Evolutionary conservation across 805 yeast species (phyloP).

Genomic region (Lachancea mirantina): DNA sequence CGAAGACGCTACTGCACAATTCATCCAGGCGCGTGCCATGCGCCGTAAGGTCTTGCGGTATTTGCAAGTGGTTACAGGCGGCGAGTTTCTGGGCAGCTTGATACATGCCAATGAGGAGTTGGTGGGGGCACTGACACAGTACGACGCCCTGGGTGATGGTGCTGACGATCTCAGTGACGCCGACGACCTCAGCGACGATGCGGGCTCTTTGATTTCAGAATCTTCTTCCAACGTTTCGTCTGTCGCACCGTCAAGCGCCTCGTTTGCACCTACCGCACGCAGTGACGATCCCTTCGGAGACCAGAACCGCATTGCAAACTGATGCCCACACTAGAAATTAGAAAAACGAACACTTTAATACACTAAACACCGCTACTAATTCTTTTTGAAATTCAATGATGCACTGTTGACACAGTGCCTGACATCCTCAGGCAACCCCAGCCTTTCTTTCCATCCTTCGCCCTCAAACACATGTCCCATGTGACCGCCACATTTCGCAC

Average conservation of each 20-base stretch:
- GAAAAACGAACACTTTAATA: background rate
- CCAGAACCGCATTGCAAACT: slow-evolving; percentile 30
- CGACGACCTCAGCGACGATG: slow-evolving; percentile 31
- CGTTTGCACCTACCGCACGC: slow-evolving; percentile 19
- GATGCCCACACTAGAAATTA: background rate
- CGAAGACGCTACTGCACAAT: slow-evolving; percentile 50
- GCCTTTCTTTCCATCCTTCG: slow-evolving; percentile 62
- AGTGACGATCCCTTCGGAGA: slow-evolving; percentile 50
- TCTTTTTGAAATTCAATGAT: slow-evolving; percentile 54
- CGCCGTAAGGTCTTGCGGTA: slow-evolving; percentile 76
- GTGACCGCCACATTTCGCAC: slow-evolving; percentile 87
- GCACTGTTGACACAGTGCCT: slow-evolving; percentile 94
- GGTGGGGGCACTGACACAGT: slow-evolving; percentile 61
- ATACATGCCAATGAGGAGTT: slow-evolving; percentile 87
- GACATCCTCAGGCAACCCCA: slow-evolving; percentile 59
- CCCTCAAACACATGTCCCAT: slow-evolving; percentile 92
- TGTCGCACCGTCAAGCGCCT: slow-evolving; percentile 11
- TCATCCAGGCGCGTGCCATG: slow-evolving; percentile 65
- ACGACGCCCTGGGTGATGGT: slow-evolving; percentile 47
- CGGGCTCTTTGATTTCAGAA: slow-evolving; percentile 17
- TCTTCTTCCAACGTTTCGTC: slow-evolving; percentile 2
- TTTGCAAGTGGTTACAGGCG: slow-evolving; percentile 76
- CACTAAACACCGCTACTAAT: slow-evolving; percentile 5
- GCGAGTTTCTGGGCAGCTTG: slow-evolving; percentile 80
- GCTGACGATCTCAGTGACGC: slow-evolving; percentile 39